Evolutionary conservation across 163 green algal species (phyloP).

Genomic region (Picocystis sp.): DNA sequence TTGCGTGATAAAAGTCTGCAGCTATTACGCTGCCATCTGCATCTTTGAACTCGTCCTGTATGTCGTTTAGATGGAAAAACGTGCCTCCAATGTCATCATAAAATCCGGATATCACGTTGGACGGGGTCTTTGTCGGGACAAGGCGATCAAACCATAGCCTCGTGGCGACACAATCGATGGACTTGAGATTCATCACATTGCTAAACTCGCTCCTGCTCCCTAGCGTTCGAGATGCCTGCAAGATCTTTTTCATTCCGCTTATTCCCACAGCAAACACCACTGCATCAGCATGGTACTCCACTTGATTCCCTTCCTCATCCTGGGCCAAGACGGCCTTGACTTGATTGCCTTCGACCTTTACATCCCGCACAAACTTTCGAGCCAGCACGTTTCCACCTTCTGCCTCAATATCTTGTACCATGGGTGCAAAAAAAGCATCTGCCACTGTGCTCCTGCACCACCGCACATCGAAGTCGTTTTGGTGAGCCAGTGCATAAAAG

Average conservation of each 20-base stretch:
- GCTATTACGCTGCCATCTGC: conserved; percentile 59
- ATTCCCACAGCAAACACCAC: conserved; percentile 76
- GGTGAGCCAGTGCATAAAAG: conserved; percentile 72
- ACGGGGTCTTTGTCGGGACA: conserved; percentile 43
- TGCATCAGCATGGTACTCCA: conserved; percentile 41
- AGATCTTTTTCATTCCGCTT: conserved; percentile 68
- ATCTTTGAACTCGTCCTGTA: conserved; percentile 71
- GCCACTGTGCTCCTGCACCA: conserved; percentile 69
- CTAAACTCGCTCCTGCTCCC: conserved; percentile 35
- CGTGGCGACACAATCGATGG: conserved; percentile 62
- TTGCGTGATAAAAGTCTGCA: conserved; percentile 69
- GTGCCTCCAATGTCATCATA: conserved; percentile 55
- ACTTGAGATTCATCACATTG: conserved; percentile 45
- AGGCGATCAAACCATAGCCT: conserved; percentile 57
- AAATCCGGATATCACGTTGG: conserved; percentile 76
- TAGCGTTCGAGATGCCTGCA: conserved; percentile 32
- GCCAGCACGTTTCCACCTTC: conserved; percentile 28
- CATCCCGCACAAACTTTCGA: conserved; percentile 14
- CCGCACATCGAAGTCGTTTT: conserved; percentile 81
- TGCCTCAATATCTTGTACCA: conserved; percentile 44
- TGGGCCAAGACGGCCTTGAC: conserved; percentile 18
- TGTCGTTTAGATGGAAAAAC: conserved; percentile 78
- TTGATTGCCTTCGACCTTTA: conserved; percentile 13
- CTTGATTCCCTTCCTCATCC: conserved; percentile 19
- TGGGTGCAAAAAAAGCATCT: conserved; percentile 68